These are phyloP conservation scores for Deakozyma indianensis DNA, from an alignment of 805 yeast genomes.

Conservation along the genomic window DNA sequence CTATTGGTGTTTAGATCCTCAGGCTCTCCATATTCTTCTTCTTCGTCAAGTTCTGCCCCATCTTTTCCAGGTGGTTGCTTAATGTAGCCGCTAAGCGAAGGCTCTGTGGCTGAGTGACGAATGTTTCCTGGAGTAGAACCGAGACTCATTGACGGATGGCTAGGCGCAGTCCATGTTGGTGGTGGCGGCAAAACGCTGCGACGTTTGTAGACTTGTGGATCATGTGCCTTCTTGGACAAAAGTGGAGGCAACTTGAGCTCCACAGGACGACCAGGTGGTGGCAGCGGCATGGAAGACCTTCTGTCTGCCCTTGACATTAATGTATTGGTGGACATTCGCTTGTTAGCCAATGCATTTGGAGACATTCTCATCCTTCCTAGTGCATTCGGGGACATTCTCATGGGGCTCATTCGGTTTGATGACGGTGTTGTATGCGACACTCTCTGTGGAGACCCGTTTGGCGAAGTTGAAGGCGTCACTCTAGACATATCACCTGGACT, in stretches of 20 bases:
- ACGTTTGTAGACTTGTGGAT: neutral
- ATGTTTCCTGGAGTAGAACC: neutral
- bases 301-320: no score
- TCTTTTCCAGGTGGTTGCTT: neutral
- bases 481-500: no score
- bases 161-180: neutral
- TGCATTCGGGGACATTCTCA: neutral
- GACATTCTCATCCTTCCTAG: neutral
- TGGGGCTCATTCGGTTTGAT: no score
- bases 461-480: no score
- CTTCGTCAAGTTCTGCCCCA: neutral
- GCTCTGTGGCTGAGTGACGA: neutral
- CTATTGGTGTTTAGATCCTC: neutral
- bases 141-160: neutral
- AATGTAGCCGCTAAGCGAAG: neutral
- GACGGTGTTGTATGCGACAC: no score
- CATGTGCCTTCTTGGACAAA: neutral
- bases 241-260: neutral
- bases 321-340: neutral
- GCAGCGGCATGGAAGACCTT: neutral
- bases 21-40: neutral
- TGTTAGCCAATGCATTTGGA: neutral
- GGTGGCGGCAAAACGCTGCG: neutral
- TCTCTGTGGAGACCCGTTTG: no score
- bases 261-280: neutral